These are phyloP conservation scores for Fraxinus sp. DNA, from an alignment of 305 asterid genomes.

Conservation along the genomic window DNA sequence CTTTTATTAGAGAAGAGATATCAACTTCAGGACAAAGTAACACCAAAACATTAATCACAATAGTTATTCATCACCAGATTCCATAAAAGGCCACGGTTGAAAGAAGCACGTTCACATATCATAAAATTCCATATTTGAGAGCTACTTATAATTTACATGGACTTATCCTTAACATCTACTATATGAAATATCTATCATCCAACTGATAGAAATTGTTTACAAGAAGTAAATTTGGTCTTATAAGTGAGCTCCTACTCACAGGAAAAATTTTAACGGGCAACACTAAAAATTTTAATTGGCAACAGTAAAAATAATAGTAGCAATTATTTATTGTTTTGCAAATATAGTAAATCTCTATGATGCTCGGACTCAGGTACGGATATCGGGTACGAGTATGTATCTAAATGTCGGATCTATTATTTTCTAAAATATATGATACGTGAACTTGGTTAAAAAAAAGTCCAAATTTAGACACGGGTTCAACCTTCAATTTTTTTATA, in stretches of 20 bases:
- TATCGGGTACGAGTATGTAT: too few species aligned
- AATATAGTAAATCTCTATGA: not conserved
- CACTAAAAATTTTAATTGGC: not conserved
- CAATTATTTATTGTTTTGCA: not conserved
- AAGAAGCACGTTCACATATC: not conserved
- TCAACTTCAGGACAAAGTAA: not conserved
- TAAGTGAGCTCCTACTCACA: not conserved
- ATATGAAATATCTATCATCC: not conserved
- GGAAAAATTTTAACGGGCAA: not conserved
- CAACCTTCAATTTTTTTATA: too few species aligned
- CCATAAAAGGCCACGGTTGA: slow-evolving; percentile 7
- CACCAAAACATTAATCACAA: not conserved
- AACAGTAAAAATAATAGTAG: not conserved
- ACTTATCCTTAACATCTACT: not conserved
- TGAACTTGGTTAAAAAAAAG: too few species aligned
- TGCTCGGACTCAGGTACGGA: too few species aligned
- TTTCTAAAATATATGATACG: too few species aligned
- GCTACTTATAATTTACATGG: not conserved
- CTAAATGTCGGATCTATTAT: too few species aligned
- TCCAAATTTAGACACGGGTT: too few species aligned
- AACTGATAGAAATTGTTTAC: not conserved
- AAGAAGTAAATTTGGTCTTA: not conserved
- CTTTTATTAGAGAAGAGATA: not conserved
- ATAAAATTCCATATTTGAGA: not conserved
- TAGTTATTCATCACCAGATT: not conserved